Percentiles rank a stretch among this genome's conserved stretches.
Evolutionary conservation across 2,329 filamentous ascomycete genomes (phyloP).

Genomic region (Ophiocordyceps robertsii): DNA sequence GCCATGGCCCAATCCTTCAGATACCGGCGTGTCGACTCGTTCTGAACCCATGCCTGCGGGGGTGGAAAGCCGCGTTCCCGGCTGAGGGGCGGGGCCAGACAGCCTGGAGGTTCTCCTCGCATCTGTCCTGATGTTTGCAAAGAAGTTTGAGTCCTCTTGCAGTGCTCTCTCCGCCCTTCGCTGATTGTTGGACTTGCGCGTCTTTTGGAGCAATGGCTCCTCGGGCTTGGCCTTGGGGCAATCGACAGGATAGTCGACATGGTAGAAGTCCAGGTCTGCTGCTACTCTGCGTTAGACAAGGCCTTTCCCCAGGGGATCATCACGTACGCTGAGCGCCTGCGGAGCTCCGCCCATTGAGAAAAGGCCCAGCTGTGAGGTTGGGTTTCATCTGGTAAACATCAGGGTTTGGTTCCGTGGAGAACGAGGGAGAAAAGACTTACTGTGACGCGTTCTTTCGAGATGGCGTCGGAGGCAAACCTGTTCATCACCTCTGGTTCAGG

Average conservation of each 20-base stretch:
- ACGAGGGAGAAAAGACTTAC: constrained; percentile 9
- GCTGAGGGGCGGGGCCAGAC: neutral
- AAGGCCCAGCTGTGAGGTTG: constrained; percentile 17
- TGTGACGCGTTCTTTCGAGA: constrained; percentile 25
- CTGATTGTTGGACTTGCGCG: constrained; percentile 8
- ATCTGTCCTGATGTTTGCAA: constrained; percentile 7
- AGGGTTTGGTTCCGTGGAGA: neutral
- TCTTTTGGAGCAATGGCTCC: constrained; percentile 1
- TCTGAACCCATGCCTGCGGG: neutral
- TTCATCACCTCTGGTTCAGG: constrained; percentile 35
- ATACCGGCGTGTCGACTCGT: neutral
- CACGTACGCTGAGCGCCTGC: constrained; percentile 7
- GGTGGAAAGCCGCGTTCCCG: neutral
- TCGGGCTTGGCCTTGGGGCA: neutral
- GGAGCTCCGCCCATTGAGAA: constrained; percentile 17
- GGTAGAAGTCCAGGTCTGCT: constrained; percentile 37
- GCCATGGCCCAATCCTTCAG: neutral
- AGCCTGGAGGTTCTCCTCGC: too few species aligned
- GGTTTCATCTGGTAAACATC: constrained; percentile 16
- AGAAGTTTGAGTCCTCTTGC: constrained; percentile 23
- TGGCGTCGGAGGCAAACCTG: constrained; percentile 40
- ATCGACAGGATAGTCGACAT: constrained; percentile 28
- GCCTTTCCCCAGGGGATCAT: neutral
- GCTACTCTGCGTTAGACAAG: constrained; percentile 21
- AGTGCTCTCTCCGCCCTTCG: constrained; percentile 17